Evolutionary conservation across 768 basidiomycete genomes (phyloP), one percentile per base, ranked within the genome.

Genomic region (Pleurotus sapidus): DNA sequence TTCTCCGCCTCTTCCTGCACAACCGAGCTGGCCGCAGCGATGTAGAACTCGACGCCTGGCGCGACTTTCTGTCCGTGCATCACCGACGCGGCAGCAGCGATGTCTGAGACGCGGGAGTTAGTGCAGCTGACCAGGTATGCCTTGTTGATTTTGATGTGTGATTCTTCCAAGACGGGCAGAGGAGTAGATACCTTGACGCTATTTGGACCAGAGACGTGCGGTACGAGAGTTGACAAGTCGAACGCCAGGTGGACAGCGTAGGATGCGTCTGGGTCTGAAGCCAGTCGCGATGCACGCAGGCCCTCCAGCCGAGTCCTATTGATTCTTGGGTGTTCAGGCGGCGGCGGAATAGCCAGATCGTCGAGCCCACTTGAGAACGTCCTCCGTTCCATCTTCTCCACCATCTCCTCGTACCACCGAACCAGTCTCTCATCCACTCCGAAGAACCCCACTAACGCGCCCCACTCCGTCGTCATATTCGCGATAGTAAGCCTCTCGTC

Each of bases 391-490:
- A 89, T 77, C 71, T 87, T 91, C 60, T 78, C 78, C 59, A 96
- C 71, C 11, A 82, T 76, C 4, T 75, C 73, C 45, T 92, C 89
- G 69, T 98, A 99, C 95, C 95, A 99, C 24, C 83, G 71, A 37
- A 95, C 67, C 17, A 95, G 81, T 7, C 83, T 86, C 17, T 85
- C 78, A 67, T 99, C 97, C 4, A 93, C 87, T 0, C 96, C 95
- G 77, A 99, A 98, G 5, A 97, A 86, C 30, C 97, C 97, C 6
- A 85, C 95, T 2, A 99, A 82, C 2, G 97, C 97, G 45, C 97
- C 97, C 97, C 97, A 99, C 72, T 99, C 97, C 27, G 97, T 98
- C 4, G 97, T 98, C 97, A 98, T 99, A 71, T 99, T 98, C n/a
- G 95, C 79, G 62, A 98, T 98, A 0, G 96, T 95, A 46, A 99